These are phyloP conservation scores for Ajuga chamaepitys DNA, from an alignment of 257 asterid genomes.

Conservation along the genomic window DNA sequence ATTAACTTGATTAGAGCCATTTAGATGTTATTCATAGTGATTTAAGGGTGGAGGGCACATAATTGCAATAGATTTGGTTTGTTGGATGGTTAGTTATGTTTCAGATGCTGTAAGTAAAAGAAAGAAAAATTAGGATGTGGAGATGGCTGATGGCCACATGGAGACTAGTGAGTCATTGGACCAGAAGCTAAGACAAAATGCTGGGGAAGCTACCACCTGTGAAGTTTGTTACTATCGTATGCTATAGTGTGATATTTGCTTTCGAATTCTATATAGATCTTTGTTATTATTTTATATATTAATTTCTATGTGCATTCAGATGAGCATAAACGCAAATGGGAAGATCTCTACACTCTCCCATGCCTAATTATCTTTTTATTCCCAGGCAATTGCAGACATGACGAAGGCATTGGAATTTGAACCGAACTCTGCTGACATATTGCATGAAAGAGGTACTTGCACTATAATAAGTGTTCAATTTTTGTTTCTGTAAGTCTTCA, in stretches of 20 bases:
- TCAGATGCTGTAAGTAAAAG: background rate
- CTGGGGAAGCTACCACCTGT: background rate
- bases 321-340: background rate
- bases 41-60: background rate
- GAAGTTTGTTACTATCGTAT: background rate
- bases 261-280: background rate
- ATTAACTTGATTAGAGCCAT: background rate
- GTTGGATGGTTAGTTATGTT: conserved; percentile 7
- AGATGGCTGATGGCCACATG: no score
- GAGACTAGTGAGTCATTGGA: background rate
- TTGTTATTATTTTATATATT: background rate
- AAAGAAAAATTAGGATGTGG: background rate
- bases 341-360: conserved; percentile 1
- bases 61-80: background rate
- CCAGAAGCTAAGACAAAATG: background rate
- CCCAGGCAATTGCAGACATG: conserved; percentile 92
- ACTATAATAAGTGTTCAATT: background rate
- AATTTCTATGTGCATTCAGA: conserved; percentile 4
- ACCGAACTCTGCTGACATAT: conserved; percentile 64
- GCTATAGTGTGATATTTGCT: background rate
- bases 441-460: conserved; percentile 89
- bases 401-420: conserved; percentile 92
- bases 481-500: background rate
- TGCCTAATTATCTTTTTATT: conserved; percentile 16
- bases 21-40: background rate